phyloP scores from a whole-genome alignment of 495 filamentous ascomycete species.

The Daldinia childiae region DNA sequence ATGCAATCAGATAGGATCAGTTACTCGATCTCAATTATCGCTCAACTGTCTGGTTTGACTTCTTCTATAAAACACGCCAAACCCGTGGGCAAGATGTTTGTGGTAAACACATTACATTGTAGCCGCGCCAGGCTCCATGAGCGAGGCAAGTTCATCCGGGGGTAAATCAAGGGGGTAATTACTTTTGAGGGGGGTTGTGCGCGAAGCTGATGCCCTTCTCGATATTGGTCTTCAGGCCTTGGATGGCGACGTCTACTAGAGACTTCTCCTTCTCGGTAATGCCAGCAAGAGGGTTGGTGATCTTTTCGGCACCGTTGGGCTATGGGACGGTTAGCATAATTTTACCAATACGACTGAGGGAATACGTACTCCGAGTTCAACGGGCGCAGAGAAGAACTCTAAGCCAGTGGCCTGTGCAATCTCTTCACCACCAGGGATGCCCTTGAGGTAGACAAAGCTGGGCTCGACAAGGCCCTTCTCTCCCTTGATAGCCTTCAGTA shows the following conservation, averaged over 20 bases:
- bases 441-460: conserved; percentile 92
- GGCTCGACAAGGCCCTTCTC: conserved; percentile 93
- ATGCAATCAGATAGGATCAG: conserved; percentile 48
- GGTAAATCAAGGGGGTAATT: conserved; percentile 46
- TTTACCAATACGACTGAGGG: conserved; percentile 40
- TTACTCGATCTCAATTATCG: conserved; percentile 44
- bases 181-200: conserved; percentile 78
- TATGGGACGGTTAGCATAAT: conserved; percentile 50
- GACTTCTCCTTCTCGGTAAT: conserved; percentile 85
- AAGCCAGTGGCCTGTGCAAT: conserved; percentile 82
- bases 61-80: conserved; percentile 48
- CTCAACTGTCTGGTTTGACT: conserved; percentile 42
- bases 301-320: conserved; percentile 84
- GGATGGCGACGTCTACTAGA: conserved; percentile 76
- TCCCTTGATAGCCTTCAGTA: conserved; percentile 87
- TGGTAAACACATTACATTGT: conserved; percentile 35
- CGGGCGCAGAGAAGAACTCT: conserved; percentile 95
- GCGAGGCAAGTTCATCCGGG: conserved; percentile 35
- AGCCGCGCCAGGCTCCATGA: conserved; percentile 13
- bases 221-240: conserved; percentile 89
- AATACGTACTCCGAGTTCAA: conserved; percentile 87
- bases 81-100: conserved; percentile 29
- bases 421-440: conserved; percentile 84
- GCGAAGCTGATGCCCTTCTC: conserved; percentile 89
- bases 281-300: conserved; percentile 75